Conservation (phyloP, 2,329 filamentous ascomycete species). For the Exophiala xenobiotica region DNA sequence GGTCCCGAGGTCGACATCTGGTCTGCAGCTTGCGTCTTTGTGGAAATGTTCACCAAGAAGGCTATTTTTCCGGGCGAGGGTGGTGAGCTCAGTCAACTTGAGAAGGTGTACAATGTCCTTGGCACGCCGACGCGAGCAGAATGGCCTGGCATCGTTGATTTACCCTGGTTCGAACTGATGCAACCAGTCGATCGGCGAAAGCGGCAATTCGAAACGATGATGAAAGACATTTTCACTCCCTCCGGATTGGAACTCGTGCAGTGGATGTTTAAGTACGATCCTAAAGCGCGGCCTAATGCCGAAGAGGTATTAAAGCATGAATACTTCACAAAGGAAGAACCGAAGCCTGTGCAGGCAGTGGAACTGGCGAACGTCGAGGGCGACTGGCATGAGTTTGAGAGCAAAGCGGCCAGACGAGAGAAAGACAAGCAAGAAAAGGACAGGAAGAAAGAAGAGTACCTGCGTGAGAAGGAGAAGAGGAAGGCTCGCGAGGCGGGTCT, state of each 20-base stretch:
- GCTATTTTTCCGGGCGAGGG: conserved; percentile 95
- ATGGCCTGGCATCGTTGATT: conserved; percentile 88
- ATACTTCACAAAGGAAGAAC: conserved; percentile 85
- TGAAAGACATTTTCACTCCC: conserved; percentile 71
- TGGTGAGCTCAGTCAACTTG: conserved; percentile 90
- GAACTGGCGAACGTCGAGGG: conserved; percentile 83
- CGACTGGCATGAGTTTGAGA: conserved; percentile 99
- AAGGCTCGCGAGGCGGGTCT: conserved; percentile 39
- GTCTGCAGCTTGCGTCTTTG: conserved; percentile 94
- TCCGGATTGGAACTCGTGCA: conserved; percentile 79
- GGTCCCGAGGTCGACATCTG: conserved; percentile 90
- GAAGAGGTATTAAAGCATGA: conserved; percentile 79
- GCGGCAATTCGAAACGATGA: conserved; percentile 73
- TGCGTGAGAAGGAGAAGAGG: conserved; percentile 47
- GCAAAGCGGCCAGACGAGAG: conserved; percentile 88
- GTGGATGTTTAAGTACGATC: conserved; percentile 88
- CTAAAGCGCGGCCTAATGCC: conserved; percentile 76
- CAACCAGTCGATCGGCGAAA: conserved; percentile 71
- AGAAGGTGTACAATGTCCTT: conserved; percentile 91
- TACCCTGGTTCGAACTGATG: conserved; percentile 95
- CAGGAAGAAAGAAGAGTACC: conserved; percentile 52
- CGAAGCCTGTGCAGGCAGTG: conserved; percentile 70
- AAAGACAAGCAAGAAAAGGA: conserved; percentile 68
- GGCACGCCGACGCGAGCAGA: conserved; percentile 81
- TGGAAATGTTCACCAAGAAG: conserved; percentile 91